Percentiles rank a stretch among this genome's conserved stretches.
Conservation (phyloP, 768 basidiomycete species). For the Mycena chlorophos region DNA sequence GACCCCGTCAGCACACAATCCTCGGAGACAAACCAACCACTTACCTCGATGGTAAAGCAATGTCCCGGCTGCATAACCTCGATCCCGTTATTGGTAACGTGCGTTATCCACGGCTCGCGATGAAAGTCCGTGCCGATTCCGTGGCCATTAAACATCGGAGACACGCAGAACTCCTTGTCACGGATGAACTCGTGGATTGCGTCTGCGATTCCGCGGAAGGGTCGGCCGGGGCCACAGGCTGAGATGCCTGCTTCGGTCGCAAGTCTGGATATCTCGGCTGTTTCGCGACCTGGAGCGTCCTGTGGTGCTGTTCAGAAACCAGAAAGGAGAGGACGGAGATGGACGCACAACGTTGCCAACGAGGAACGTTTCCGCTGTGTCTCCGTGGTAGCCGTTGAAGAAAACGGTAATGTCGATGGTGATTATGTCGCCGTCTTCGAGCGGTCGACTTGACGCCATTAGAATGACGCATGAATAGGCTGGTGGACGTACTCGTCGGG, state of each 20-base stretch:
- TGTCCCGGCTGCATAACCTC: conserved; percentile 82
- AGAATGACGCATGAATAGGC: neutral
- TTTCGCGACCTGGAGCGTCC: conserved; percentile 70
- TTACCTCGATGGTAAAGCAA: conserved; percentile 90
- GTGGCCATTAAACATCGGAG: conserved; percentile 77
- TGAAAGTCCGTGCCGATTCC: conserved; percentile 86
- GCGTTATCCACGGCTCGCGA: conserved; percentile 78
- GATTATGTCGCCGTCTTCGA: conserved; percentile 82
- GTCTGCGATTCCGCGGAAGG: conserved; percentile 68
- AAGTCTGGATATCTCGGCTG: conserved; percentile 60
- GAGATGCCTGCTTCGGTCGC: conserved; percentile 72
- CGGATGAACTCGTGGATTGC: conserved; percentile 60
- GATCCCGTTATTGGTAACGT: conserved; percentile 77
- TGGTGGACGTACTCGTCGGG: conserved; percentile 71
- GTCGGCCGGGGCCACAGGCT: conserved; percentile 71
- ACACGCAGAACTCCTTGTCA: conserved; percentile 55
- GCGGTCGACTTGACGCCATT: conserved; percentile 57
- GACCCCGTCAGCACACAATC: neutral
- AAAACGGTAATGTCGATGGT: conserved; percentile 89
- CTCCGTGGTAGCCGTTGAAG: conserved; percentile 84
- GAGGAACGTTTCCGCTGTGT: conserved; percentile 82
- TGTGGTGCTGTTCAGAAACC: conserved; percentile 28
- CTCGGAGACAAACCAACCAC: conserved; percentile 8
- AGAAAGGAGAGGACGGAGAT: neutral
- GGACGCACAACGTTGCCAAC: conserved; percentile 72